Conservation (phyloP, 176 grass and related monocot genomes). For the Oryza glaberrima region DNA sequence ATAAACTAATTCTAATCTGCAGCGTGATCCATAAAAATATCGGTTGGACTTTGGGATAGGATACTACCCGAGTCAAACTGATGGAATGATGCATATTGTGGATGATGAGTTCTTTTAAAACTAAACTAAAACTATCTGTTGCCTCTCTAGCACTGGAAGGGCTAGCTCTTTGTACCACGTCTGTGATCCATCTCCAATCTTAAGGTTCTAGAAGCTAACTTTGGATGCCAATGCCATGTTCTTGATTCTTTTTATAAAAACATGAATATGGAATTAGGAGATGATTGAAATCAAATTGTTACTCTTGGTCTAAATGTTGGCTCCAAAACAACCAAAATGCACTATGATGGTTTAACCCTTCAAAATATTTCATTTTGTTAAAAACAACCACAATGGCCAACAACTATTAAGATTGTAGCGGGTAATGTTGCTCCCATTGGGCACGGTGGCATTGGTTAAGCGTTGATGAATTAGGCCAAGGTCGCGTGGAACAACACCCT, state of each 20-base stretch:
- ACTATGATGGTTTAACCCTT: neutral
- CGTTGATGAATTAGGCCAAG: too few relatives aligned
- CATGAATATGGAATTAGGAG: neutral
- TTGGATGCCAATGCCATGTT: neutral
- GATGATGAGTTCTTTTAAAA: neutral
- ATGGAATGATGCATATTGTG: constrained; percentile 22
- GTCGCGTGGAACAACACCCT: too few relatives aligned
- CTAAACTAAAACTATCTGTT: neutral
- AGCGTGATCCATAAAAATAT: neutral
- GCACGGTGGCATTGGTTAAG: too few relatives aligned
- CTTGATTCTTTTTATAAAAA: neutral
- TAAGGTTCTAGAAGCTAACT: neutral
- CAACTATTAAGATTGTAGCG: too few relatives aligned
- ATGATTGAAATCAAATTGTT: too few relatives aligned
- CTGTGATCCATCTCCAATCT: neutral
- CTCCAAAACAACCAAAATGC: neutral
- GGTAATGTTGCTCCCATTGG: too few relatives aligned
- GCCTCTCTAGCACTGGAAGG: constrained; percentile 1
- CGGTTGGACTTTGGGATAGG: neutral
- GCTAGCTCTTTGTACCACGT: neutral
- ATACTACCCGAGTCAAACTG: constrained; percentile 18
- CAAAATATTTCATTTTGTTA: neutral
- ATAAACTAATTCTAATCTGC: constrained; percentile 29
- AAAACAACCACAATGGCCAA: neutral
- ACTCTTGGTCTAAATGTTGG: neutral